Conservation (phyloP, 805 yeast species). For the Schizosaccharomyces osmophilus region DNA sequence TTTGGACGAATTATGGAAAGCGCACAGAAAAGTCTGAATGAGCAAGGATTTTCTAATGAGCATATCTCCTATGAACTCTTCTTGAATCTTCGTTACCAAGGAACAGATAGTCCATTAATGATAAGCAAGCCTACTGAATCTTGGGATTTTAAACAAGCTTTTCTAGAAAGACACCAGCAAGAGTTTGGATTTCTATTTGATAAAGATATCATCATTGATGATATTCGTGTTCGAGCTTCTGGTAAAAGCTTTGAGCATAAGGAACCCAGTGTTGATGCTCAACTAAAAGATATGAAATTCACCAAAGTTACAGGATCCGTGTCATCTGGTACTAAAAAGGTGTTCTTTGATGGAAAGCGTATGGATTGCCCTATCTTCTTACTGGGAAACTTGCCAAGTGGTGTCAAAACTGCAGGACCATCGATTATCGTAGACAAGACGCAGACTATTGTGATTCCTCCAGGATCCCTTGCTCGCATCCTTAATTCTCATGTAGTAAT, state of each 20-base stretch:
- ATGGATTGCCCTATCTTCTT: slow-evolving; percentile 29
- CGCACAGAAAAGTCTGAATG: slow-evolving; percentile 19
- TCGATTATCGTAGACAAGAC: slow-evolving; percentile 59
- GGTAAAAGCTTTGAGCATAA: slow-evolving; percentile 29
- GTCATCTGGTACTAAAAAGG: slow-evolving; percentile 18
- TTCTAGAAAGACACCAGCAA: slow-evolving; percentile 30
- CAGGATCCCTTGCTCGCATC: slow-evolving; percentile 28
- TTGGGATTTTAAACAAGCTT: slow-evolving; percentile 21
- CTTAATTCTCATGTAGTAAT: slow-evolving; percentile 37
- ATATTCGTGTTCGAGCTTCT: slow-evolving; percentile 47
- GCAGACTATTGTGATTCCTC: slow-evolving; percentile 54
- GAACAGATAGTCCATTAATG: slow-evolving; percentile 76
- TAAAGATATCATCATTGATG: slow-evolving; percentile 40
- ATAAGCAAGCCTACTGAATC: slow-evolving; percentile 16
- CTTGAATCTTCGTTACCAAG: slow-evolving; percentile 58
- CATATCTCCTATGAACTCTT: slow-evolving; percentile 34
- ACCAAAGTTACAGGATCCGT: background rate
- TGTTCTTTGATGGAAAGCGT: slow-evolving; percentile 33
- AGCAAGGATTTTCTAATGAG: slow-evolving; percentile 29
- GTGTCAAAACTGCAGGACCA: slow-evolving; percentile 38
- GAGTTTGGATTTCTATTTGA: slow-evolving; percentile 46
- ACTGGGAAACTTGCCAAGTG: slow-evolving; percentile 28
- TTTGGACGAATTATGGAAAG: slow-evolving; percentile 21
- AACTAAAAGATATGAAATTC: background rate
- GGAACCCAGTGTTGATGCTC: slow-evolving; percentile 12